These are phyloP conservation scores for Quillaja saponaria DNA, from an alignment of 306 rosid genomes.

Conservation along the genomic window DNA sequence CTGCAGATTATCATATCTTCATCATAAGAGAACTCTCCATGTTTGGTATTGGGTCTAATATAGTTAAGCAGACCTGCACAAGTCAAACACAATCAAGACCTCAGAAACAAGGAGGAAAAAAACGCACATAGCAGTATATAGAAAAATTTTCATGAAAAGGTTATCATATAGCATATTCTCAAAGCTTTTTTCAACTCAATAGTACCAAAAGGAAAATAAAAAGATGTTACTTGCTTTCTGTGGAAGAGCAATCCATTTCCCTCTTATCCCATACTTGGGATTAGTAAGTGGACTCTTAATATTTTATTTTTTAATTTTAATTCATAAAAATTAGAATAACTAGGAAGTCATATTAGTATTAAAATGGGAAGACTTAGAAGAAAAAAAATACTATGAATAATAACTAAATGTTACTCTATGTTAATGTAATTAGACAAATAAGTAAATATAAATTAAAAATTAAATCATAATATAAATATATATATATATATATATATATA, in stretches of 20 bases:
- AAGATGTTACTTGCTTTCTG: conserved; percentile 62
- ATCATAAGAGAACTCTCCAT: conserved; percentile 80
- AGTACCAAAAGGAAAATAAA: not conserved
- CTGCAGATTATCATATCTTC: conserved; percentile 77
- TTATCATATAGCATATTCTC: conserved; percentile 1
- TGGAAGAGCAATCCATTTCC: conserved; percentile 92
- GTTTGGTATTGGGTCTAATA: conserved; percentile 87
- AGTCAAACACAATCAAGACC: conserved; percentile 21
- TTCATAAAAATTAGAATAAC: too few relatives aligned
- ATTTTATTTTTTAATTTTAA: too few relatives aligned
- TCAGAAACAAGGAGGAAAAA: conserved; percentile 2
- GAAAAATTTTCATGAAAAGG: not conserved
- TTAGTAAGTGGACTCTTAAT: too few relatives aligned
- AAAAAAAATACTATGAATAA: too few relatives aligned
- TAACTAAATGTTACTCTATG: too few relatives aligned
- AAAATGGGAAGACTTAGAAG: too few relatives aligned
- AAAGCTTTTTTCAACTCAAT: not conserved
- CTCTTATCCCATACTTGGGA: conserved; percentile 68
- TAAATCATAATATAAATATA: too few relatives aligned
- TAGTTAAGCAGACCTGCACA: conserved; percentile 86
- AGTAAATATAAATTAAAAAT: too few relatives aligned
- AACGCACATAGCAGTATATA: not conserved
- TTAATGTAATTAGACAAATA: too few relatives aligned
- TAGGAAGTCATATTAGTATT: too few relatives aligned
- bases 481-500: too few relatives aligned